Base-by-base conservation (phyloP, 2,329 filamentous ascomycete genomes). In the Claviceps monticola region DNA sequence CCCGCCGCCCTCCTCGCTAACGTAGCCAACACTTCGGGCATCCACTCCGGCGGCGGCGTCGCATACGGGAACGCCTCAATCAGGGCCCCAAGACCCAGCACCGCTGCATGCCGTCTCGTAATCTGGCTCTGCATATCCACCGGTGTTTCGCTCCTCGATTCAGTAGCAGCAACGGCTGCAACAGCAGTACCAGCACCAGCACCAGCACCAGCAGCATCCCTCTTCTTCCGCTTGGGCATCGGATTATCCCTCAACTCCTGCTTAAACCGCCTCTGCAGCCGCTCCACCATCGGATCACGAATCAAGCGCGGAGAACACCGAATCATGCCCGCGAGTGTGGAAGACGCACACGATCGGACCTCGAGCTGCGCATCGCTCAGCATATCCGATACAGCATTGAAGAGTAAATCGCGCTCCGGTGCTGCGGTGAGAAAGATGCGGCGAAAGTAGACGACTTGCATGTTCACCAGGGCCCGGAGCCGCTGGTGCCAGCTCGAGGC, bases 401-500 rank as follows among this genome's bases (percentile, higher is more conserved):
- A 95, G 16, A 98, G 79, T 37, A 80, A 78, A 59, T 88, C 78
- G 51, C 93, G 86, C 64, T 95, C 84, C 7, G 77, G 70, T 6
- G 78, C 73, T 36, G 82, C 79, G 58, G 94, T 86, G 29, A 97
- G 73, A 74, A 98, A 98, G 39, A 98, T 78, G 26, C 91, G 86
- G 49, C 93, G 85, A 80, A 97, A 98, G 73, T 96, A 98, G 60
- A 98, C 84, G 57, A 97, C 91, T 63, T 98, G 94, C 75, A 98
- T 96, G 69, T 97, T 97, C 70, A 98, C 90, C 59, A 98, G 80
- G 44, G 95, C 88, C 26, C 94, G 82, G 41, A 98, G 76, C 46
- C 93, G 86, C 70, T 98, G 93, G 67, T 98, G 93, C 93, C 93
- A 98, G 52, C 87, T 93, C 2, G 81, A 71, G 1, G 90, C 87